Conservation (phyloP, 148 eudicot species). For the Camellia japonica region DNA sequence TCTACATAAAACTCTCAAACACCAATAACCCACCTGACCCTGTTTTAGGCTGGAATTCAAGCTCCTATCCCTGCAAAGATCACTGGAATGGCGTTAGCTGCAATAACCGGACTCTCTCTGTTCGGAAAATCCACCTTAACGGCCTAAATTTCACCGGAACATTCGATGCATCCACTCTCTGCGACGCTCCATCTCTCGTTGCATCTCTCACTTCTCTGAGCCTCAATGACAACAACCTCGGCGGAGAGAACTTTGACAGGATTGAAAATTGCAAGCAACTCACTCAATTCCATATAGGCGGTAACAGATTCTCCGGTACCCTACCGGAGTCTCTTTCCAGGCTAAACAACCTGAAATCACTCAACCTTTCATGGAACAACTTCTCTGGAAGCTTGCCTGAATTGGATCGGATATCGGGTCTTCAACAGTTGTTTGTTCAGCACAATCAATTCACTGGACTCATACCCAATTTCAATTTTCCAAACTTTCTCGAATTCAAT, state of each 20-base stretch:
- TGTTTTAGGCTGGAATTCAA: constrained; percentile 31
- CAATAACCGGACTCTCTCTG: neutral
- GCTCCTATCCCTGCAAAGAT: constrained; percentile 37
- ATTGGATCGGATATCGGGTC: constrained; percentile 28
- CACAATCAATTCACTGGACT: constrained; percentile 33
- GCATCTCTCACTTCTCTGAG: constrained; percentile 22
- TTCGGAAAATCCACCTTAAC: constrained; percentile 21
- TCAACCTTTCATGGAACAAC: constrained; percentile 31
- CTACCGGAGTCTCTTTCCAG: constrained; percentile 25
- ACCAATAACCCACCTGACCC: constrained; percentile 8
- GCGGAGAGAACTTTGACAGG: constrained; percentile 22
- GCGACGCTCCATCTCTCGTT: constrained; percentile 23
- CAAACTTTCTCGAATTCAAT: constrained; percentile 28
- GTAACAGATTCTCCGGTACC: constrained; percentile 37
- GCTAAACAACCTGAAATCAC: constrained; percentile 24
- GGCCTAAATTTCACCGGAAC: constrained; percentile 23
- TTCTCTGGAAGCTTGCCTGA: constrained; percentile 37
- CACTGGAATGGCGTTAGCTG: constrained; percentile 34
- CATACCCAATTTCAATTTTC: constrained; percentile 30
- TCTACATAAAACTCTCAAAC: constrained; percentile 20
- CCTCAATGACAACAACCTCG: constrained; percentile 22
- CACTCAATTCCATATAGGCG: constrained; percentile 21
- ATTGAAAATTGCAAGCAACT: constrained; percentile 33
- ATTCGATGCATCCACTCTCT: constrained; percentile 28
- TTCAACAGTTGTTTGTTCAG: constrained; percentile 31